Base-by-base conservation (phyloP, 805 yeast genomes). In the Lachancea fermentati region DNA sequence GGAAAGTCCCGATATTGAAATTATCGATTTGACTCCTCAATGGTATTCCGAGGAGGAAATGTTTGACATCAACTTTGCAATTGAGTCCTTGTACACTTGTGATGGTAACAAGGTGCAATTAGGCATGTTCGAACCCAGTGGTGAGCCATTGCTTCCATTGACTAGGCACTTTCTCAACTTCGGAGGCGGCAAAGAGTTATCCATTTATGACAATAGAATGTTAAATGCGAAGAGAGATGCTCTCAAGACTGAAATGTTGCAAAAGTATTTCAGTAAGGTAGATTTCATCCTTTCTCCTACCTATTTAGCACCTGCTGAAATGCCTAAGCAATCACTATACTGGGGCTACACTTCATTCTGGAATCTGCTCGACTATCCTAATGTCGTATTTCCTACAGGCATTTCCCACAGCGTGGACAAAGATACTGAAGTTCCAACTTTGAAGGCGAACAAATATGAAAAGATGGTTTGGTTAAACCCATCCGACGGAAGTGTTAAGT, bases 291-390 rank as follows among this genome's bases (percentile, higher is more conserved):
- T 84, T 33, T 73, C 82, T 37, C 89, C 91, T 45, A 73, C 79
- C 5, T 78, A 79, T 60, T 75, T 73, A 41, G 81, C 81, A 47
- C 79, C 78, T 37, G 86, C 93, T n/a, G 85, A 87, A 32, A 72
- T 71, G 39, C 76, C 82, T 16, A 75, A 73, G 35, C 68, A 72
- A 37, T 72, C 81, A 5, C 75, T 73, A 58, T 81, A 81, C 62
- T 85, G 93, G 89, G 83, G 89, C 3, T 85, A 85, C 67, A 82
- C 91, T 4, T 65, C 87, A 2, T 69, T 81, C 46, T 85, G 78
- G 75, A 84, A 84, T 63, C 55, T 83, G 43, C 60, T 82, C 47
- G 94, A 85, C 59, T 69, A 76, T 54, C 88, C 94, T 31, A 75
- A 79, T 30, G 74, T 80, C 45, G 69, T 72, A 1, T 67, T 77